Percentiles rank a stretch among this genome's conserved stretches.
Conservation (phyloP, 257 asterid species). For the Fraxinus pennsylvanica region DNA sequence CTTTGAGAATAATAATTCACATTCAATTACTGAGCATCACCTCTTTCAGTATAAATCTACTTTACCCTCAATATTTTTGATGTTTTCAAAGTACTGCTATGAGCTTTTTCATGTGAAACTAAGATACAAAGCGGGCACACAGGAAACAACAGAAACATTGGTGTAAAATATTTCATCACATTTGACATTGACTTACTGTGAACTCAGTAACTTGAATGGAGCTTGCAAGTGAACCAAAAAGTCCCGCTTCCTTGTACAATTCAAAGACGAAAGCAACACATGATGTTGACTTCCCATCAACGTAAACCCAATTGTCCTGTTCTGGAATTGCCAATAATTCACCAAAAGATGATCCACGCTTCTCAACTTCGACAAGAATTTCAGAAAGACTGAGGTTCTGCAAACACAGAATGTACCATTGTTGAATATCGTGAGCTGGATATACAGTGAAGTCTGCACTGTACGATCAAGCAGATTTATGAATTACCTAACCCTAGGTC, state of each 20-base stretch:
- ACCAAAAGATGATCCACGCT: constrained; percentile 82
- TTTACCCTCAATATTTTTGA: no score
- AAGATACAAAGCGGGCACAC: neutral
- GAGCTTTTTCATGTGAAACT: no score
- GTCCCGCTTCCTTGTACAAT: constrained; percentile 86
- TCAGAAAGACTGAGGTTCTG: constrained; percentile 79
- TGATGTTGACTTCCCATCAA: constrained; percentile 83
- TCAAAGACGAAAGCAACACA: constrained; percentile 91
- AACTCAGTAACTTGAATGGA: constrained; percentile 90
- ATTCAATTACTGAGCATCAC: neutral
- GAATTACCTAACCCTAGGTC: no score
- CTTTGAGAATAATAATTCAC: neutral
- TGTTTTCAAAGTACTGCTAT: no score
- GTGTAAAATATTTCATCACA: neutral
- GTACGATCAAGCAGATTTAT: neutral
- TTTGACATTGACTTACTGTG: constrained; percentile 57
- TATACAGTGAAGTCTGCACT: neutral
- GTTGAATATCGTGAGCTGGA: neutral
- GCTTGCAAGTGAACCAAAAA: constrained; percentile 67
- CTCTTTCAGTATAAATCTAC: neutral
- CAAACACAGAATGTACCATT: constrained; percentile 16
- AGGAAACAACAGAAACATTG: neutral
- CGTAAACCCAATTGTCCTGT: constrained; percentile 81
- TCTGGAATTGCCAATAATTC: constrained; percentile 80
- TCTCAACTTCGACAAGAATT: constrained; percentile 83